phyloP scores from a whole-genome alignment of 2,329 filamentous ascomycete species.

The Neospermospora avenae region DNA sequence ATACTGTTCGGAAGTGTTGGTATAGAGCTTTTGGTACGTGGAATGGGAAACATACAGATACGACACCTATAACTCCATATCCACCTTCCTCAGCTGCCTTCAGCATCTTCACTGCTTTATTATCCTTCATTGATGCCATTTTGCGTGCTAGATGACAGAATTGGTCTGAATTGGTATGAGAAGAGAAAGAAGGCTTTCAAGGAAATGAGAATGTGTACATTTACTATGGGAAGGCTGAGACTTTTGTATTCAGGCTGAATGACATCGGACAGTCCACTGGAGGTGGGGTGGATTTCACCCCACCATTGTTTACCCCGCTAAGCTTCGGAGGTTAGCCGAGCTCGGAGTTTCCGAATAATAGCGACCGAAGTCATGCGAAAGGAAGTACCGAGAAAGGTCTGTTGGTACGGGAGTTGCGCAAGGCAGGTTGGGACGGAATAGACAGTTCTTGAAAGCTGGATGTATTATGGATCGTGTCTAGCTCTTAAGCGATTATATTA shows the following conservation, averaged over 20 bases:
- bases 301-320: constrained; percentile 4
- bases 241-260: neutral
- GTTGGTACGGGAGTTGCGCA: too few species aligned
- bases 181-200: neutral
- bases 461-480: too few species aligned
- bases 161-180: neutral
- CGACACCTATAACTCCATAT: constrained; percentile 52
- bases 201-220: neutral
- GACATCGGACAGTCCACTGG: neutral
- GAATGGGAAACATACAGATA: constrained; percentile 39
- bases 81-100: constrained; percentile 48
- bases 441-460: too few species aligned
- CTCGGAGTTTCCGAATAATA: too few species aligned
- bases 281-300: neutral
- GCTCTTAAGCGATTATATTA: too few species aligned
- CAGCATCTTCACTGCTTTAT: constrained; percentile 39
- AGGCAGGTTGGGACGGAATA: too few species aligned
- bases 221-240: neutral
- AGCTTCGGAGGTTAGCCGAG: neutral
- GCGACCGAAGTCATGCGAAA: too few species aligned
- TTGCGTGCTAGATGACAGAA: neutral
- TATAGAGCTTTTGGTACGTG: neutral
- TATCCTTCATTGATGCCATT: constrained; percentile 27
- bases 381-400: too few species aligned
- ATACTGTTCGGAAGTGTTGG: constrained; percentile 41